Percentiles rank a stretch among this genome's conserved stretches.
Conservation (phyloP, 2,329 filamentous ascomycete species). For the Raffaelea ambrosiae region DNA sequence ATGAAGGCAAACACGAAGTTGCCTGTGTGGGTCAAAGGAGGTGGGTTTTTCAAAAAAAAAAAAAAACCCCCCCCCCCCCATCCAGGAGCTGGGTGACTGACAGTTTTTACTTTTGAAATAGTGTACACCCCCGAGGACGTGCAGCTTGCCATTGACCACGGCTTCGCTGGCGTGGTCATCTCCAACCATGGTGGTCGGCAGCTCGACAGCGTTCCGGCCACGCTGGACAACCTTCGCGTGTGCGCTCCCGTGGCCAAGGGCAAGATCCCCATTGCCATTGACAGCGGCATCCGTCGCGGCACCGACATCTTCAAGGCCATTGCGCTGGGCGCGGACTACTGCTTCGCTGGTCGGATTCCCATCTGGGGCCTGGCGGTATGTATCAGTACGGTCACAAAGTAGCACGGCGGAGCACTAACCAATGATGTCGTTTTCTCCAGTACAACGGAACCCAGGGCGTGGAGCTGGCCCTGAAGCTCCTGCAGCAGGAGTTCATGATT, state of each 20-base stretch:
- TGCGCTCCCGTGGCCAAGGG: constrained; percentile 40
- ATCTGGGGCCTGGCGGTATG: constrained; percentile 35
- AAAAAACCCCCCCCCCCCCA: too few relatives aligned
- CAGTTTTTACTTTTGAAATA: background rate
- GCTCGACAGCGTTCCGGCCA: constrained; percentile 34
- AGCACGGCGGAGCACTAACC: too few relatives aligned
- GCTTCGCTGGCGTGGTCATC: constrained; percentile 22
- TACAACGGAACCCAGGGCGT: constrained; percentile 70
- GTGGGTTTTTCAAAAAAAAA: constrained; percentile 11
- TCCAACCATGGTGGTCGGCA: constrained; percentile 39
- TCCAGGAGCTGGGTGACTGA: too few relatives aligned
- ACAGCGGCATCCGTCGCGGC: constrained; percentile 44
- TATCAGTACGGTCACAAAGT: too few relatives aligned
- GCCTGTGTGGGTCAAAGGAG: constrained; percentile 38
- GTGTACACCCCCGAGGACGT: constrained; percentile 25
- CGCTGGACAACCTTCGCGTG: constrained; percentile 30
- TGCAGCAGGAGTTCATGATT: constrained; percentile 97
- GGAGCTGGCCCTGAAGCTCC: constrained; percentile 80
- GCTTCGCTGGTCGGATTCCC: constrained; percentile 36
- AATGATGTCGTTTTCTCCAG: too few relatives aligned
- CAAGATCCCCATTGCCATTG: constrained; percentile 41
- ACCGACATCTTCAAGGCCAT: constrained; percentile 48
- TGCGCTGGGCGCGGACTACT: constrained; percentile 41
- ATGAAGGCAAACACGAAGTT: constrained; percentile 36
- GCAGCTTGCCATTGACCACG: constrained; percentile 23